Base-by-base conservation (phyloP, 352 stramenopile genomes). In the Globisporangium cystogenes region DNA sequence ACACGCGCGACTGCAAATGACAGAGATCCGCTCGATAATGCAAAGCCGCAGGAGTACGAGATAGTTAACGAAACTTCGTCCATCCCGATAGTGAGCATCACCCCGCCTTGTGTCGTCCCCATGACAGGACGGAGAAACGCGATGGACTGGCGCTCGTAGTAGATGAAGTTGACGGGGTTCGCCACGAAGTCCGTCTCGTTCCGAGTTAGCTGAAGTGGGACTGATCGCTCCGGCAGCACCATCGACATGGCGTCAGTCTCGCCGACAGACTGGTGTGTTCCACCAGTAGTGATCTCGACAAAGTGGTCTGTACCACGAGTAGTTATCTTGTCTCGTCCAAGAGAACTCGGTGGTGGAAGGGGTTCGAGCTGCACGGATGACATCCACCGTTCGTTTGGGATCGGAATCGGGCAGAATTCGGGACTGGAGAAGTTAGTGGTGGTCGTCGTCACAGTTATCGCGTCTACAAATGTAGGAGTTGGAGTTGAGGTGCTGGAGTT, bases 31-130 rank as follows among this genome's bases (percentile, higher is more conserved):
- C 21, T 29, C n/a, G 40, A 64, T 59, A 45, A 82, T n/a, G n/a
- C n/a, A n/a, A 35, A 82, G 2, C 39, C 48, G 55, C 68, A 82
- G 10, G 53, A 26, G 24, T 74, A 78, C 2, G 23, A 16, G 2
- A 55, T 29, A 20, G 35, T 49, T 14, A 12, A 20, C 7, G 24
- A n/a, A 14, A 59, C 3, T 8, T 70, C 50, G 47, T 58, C 48
- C 12, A 81, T 44, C 15, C 21, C 12, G 37, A 61, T 47, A 26
- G 43, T 59, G 3, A 82, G 15, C 12, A 42, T 51, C 4, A 69
- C 39, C 7, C 71, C 59, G 7, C 70, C 64, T 48, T 18, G 20
- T 0, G 54, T n/a, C 16, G 66, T 60, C 6, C 39, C 59, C 8
- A 64, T 31, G 1, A 48, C 44, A 11, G 70, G 70, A n/a, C 60